Percentiles rank a stretch among this genome's conserved stretches.
These are phyloP conservation scores for Mortierella sp. DNA, from an alignment of 371 early-diverging fungal genomes.

Conservation along the genomic window DNA sequence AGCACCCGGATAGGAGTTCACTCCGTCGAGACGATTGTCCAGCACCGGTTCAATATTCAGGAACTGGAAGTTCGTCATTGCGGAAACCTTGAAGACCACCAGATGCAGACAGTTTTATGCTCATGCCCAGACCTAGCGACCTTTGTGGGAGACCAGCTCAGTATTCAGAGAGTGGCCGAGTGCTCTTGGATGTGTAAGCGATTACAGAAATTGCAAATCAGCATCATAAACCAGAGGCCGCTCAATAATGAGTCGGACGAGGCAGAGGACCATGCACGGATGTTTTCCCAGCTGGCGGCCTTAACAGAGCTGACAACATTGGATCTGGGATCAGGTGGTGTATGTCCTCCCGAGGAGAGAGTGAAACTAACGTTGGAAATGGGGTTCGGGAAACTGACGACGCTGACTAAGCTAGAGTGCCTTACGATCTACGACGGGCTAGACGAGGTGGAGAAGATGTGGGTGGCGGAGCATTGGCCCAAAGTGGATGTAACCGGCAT, in stretches of 20 bases:
- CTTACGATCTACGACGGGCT: constrained; percentile 1
- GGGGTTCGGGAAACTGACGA: constrained; percentile 1
- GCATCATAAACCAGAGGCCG: constrained; percentile 3
- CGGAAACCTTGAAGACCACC: background rate
- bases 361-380: constrained; percentile 11
- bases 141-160: constrained; percentile 10
- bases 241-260: background rate
- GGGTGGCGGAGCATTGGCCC: constrained; percentile 14
- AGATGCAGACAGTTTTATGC: constrained; percentile 5
- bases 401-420: constrained; percentile 4
- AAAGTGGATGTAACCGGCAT: too few species aligned
- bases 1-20: background rate
- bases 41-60: background rate
- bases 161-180: constrained; percentile 1
- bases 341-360: background rate
- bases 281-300: constrained; percentile 15
- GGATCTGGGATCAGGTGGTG: background rate
- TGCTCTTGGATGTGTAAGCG: constrained; percentile 13
- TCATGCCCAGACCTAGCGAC: constrained; percentile 9
- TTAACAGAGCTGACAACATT: constrained; percentile 13
- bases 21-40: constrained; percentile 5
- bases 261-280: background rate
- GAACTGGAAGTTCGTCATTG: constrained; percentile 15
- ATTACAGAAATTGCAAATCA: constrained; percentile 9
- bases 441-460: constrained; percentile 6